Percentiles rank a stretch among this genome's conserved stretches.
Conservation (phyloP, 2,329 filamentous ascomycete species). For the Lithohypha guttulata region DNA sequence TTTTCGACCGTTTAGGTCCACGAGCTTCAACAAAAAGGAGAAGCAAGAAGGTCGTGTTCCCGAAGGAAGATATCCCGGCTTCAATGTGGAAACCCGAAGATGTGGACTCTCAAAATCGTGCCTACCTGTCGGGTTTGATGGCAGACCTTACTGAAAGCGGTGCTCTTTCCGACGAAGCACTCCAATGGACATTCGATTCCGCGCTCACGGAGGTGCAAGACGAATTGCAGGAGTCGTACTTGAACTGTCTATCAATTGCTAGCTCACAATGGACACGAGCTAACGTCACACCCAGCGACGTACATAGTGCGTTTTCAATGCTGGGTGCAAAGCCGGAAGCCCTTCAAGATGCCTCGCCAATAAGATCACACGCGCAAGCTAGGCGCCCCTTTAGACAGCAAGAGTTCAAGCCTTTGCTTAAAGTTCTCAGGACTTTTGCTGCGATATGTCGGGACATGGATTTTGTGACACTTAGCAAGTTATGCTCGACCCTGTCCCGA, state of each 20-base stretch:
- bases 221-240: conserved; percentile 51
- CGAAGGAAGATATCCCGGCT: conserved; percentile 24
- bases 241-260: conserved; percentile 40
- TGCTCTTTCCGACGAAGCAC: conserved; percentile 51
- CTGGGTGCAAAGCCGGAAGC: conserved; percentile 16
- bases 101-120: conserved; percentile 44
- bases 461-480: conserved; percentile 16
- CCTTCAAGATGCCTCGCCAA: conserved; percentile 11
- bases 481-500: conserved; percentile 17
- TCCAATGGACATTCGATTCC: conserved; percentile 49
- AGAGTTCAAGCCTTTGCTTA: conserved; percentile 15
- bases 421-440: conserved; percentile 14
- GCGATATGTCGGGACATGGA: conserved; percentile 18
- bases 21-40: conserved; percentile 20
- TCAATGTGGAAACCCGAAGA: conserved; percentile 26
- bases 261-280: conserved; percentile 25
- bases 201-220: conserved; percentile 40
- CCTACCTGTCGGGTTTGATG: conserved; percentile 53
- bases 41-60: conserved; percentile 26
- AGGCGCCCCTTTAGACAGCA: conserved; percentile 6
- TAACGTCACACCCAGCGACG: conserved; percentile 14
- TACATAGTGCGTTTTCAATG: conserved; percentile 14
- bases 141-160: conserved; percentile 41
- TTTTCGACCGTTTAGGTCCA: conserved; percentile 36
- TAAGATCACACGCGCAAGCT: conserved; percentile 12